Evolutionary conservation across 139 green algal species (phyloP), one percentile per base, ranked within the genome.

Genomic region (Closterium sp.): DNA sequence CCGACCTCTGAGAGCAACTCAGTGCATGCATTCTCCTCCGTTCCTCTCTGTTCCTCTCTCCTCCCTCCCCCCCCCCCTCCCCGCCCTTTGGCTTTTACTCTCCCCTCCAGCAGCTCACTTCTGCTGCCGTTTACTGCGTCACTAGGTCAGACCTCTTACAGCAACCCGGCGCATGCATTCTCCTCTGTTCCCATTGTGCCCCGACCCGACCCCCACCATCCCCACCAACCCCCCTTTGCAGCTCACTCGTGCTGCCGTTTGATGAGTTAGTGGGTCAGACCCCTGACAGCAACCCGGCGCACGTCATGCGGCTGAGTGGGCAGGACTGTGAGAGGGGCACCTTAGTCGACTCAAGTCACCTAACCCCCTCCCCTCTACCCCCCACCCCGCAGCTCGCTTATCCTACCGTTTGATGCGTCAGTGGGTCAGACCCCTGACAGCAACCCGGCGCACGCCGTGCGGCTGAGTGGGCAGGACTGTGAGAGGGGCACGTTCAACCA

Each of bases 401-500:
- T n/a, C n/a, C n/a, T n/a, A n/a, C n/a, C n/a, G n/a, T n/a, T n/a
- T n/a, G n/a, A n/a, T n/a, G n/a, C n/a, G n/a, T n/a, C n/a, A n/a
- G n/a, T n/a, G n/a, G n/a, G n/a, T n/a, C n/a, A n/a, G n/a, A n/a
- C n/a, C n/a, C n/a, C n/a, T n/a, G n/a, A n/a, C n/a, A n/a, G n/a
- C n/a, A n/a, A n/a, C n/a, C n/a, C n/a, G n/a, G n/a, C n/a, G n/a
- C n/a, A n/a, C n/a, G n/a, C n/a, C 4, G 91, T 95, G 28, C 88
- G 97, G 21, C 91, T 98, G 86, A 96, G 85, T n/a, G 96, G 96
- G 28, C 96, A 98, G 94, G 97, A 98, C 92, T 92, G 91, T 32
- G 96, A 97, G 94, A 91, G 97, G 1, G 97, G 97, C 35, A 98
- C 97, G 9, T 98, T 98, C 92, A 96, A 96, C 86, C 97, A 98